Percentiles rank a stretch among this genome's conserved stretches.
phyloP scores from a whole-genome alignment of 768 basidiomycete genomes.

The Hydnum rufescens region DNA sequence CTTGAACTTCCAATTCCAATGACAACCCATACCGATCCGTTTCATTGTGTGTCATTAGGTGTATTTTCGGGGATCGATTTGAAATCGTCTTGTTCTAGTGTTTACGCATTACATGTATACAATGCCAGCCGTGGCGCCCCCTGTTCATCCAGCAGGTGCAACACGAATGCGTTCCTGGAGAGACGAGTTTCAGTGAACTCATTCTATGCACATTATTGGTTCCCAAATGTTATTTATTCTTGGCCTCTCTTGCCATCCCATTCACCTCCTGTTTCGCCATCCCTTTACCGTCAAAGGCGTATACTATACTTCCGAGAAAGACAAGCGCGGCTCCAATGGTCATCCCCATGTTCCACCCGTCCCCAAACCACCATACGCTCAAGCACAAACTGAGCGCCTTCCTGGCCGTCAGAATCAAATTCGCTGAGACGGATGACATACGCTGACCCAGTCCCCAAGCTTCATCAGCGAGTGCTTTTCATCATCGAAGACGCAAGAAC shows the following conservation, averaged over 20 bases:
- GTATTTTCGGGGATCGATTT: too few relatives aligned
- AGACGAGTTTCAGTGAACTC: not conserved
- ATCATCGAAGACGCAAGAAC: slow-evolving; percentile 13
- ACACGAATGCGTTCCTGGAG: too few relatives aligned
- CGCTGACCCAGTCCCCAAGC: slow-evolving; percentile 21
- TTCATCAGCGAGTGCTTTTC: not conserved
- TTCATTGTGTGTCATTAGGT: too few relatives aligned
- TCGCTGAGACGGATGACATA: slow-evolving; percentile 64
- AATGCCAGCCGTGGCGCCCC: too few relatives aligned
- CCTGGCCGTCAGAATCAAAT: slow-evolving; percentile 57
- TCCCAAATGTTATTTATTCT: not conserved
- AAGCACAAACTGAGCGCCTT: slow-evolving; percentile 67
- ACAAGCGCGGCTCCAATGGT: slow-evolving; percentile 55
- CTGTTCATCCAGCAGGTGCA: too few relatives aligned
- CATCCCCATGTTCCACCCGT: slow-evolving; percentile 45
- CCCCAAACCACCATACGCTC: slow-evolving; percentile 72
- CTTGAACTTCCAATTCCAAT: too few relatives aligned
- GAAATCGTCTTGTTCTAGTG: too few relatives aligned
- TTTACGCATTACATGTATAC: too few relatives aligned
- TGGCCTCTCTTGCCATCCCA: not conserved
- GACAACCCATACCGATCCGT: too few relatives aligned
- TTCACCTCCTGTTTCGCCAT: not conserved
- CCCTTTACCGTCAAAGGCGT: slow-evolving; percentile 13
- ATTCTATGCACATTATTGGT: not conserved
- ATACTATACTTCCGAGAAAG: slow-evolving; percentile 44